Base-by-base conservation (phyloP, 2,329 filamentous ascomycete genomes). In the Lojkania enalia region DNA sequence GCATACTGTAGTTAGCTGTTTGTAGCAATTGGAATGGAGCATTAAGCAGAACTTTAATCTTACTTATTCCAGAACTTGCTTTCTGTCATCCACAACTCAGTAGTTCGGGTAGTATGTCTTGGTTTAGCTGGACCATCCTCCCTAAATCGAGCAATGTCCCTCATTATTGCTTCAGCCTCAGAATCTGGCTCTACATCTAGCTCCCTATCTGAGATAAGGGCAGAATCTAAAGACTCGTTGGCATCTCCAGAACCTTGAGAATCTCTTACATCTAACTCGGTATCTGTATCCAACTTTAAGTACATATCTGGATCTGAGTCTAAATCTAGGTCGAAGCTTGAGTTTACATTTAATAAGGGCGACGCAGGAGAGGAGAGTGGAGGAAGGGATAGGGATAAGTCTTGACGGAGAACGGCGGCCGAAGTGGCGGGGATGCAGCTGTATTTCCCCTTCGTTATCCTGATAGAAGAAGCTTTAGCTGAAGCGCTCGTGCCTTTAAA, bases 51-150 rank as follows among this genome's bases (percentile, higher is more conserved):
- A 6, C 14, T 14, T 18, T 41, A 21, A 33, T 42, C 49, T 48
- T 35, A 52, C 49, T 29, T 48, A 23, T 49, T 27, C 48, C 41
- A 57, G 45, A 49, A 46, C 25, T 51, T 42, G 32, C 51, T 32
- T 46, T 57, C 54, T 33, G 36, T 54, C 42, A 45, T 49, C 54
- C 42, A 57, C 43, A 57, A 27, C 23, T 27, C n/a, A 7, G 23
- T 33, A 33, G 30, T 33, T 16, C 15, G 30, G 7, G 9, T 33
- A 33, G 30, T 33, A 16, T 33, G 15, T 33, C 15, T 33, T 16
- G 16, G 30, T 37, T 15, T 37, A 12, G 18, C 35, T 37, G 19
- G 12, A 37, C 35, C 35, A 7, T 20, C 5, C 13, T 18, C 20
- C 19, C 13, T 37, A 21, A 19, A 20, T 12, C 9, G 11, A 20